phyloP scores from a whole-genome alignment of 2,329 filamentous ascomycete genomes.

The Phymatotrichopsis omnivora region DNA sequence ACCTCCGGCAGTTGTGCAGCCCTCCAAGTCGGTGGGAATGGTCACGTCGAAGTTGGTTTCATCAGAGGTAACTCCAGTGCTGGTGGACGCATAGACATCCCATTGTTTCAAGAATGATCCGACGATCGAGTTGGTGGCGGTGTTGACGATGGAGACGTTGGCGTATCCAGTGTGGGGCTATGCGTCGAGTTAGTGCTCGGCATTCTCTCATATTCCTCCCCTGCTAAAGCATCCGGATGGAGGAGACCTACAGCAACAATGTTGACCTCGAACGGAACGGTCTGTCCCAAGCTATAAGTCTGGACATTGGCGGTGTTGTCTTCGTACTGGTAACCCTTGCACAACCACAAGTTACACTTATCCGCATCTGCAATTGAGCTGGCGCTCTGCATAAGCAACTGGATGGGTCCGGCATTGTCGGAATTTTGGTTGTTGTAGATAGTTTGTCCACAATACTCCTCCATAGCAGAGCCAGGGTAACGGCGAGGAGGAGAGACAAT shows the following conservation, averaged over 20 bases:
- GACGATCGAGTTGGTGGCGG: slow-evolving; percentile 43
- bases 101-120: slow-evolving; percentile 47
- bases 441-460: slow-evolving; percentile 45
- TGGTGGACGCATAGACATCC: slow-evolving; percentile 45
- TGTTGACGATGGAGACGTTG: slow-evolving; percentile 51
- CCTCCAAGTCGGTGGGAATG: slow-evolving; percentile 42
- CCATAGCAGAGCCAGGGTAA: slow-evolving; percentile 44
- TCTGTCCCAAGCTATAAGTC: slow-evolving; percentile 43
- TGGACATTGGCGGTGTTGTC: slow-evolving; percentile 47
- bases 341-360: slow-evolving; percentile 45
- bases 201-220: neutral
- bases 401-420: slow-evolving; percentile 49
- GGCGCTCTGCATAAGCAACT: slow-evolving; percentile 45
- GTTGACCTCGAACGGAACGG: slow-evolving; percentile 31
- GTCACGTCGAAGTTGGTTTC: slow-evolving; percentile 45
- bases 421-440: slow-evolving; percentile 44
- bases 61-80: slow-evolving; percentile 37
- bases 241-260: neutral
- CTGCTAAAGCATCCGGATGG: neutral
- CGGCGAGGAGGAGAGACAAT: slow-evolving; percentile 42
- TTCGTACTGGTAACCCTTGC: slow-evolving; percentile 49
- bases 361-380: slow-evolving; percentile 40
- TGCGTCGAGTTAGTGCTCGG: too few relatives aligned
- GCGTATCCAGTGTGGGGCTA: slow-evolving; percentile 45
- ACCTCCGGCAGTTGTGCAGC: slow-evolving; percentile 41